These are phyloP conservation scores for Suhomyces vadensis DNA, from an alignment of 805 yeast species.

Conservation along the genomic window DNA sequence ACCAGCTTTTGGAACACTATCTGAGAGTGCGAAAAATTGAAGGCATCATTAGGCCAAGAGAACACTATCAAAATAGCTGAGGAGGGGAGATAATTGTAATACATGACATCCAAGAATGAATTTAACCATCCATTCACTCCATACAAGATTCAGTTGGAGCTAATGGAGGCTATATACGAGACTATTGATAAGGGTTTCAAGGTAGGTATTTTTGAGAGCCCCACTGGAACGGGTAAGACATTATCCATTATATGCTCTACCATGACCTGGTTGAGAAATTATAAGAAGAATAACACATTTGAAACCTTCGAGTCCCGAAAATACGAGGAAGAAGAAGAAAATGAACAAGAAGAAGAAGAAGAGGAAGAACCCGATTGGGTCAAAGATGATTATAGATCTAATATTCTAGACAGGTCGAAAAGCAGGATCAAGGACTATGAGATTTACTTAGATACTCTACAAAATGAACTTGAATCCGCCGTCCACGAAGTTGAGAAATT, in stretches of 20 bases:
- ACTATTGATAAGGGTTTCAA: constrained; percentile 56
- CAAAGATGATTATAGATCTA: constrained; percentile 34
- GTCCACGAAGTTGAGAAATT: constrained; percentile 16
- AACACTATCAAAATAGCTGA: not conserved
- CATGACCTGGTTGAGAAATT: constrained; percentile 74
- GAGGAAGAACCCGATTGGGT: constrained; percentile 77
- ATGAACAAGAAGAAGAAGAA: constrained; percentile 22
- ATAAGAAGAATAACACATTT: constrained; percentile 30
- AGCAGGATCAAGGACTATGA: constrained; percentile 41
- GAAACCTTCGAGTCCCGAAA: constrained; percentile 7
- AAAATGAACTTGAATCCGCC: constrained; percentile 21
- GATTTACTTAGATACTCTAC: constrained; percentile 36
- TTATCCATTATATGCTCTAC: constrained; percentile 82
- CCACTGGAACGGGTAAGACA: constrained; percentile 95
- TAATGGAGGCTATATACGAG: constrained; percentile 75
- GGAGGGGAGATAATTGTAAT: not conserved
- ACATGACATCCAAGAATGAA: constrained; percentile 1
- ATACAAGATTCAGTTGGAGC: constrained; percentile 70
- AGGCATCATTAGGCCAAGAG: no score
- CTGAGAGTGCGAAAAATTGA: not conserved
- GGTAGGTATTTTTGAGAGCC: constrained; percentile 84
- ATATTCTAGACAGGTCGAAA: constrained; percentile 29
- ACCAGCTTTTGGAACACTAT: no score
- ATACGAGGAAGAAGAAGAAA: not conserved
- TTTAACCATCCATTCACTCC: constrained; percentile 76